Evolutionary conservation across 805 yeast species (phyloP), one percentile per base, ranked within the genome.

Genomic region (Metschnikowia proteae): DNA sequence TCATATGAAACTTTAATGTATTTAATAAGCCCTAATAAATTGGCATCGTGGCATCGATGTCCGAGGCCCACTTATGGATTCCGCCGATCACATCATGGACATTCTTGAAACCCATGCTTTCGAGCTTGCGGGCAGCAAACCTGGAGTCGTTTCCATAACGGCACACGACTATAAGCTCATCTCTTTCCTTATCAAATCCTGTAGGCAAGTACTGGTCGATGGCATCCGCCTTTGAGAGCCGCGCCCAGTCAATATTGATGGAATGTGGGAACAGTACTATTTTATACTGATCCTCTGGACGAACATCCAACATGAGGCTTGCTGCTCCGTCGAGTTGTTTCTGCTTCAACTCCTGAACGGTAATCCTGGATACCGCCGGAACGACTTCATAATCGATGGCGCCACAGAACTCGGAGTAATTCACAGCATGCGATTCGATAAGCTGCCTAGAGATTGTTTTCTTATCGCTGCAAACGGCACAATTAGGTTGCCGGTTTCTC

Each of bases 61-160:
- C 70, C 11, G 67, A 74, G 46, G 86, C 76, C 87, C 95, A 90
- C 53, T 70, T 75, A 46, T 74, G 70, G 25, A 90, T 68, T 0
- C 99, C 99, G 1, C 98, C 98, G 8, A 63, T 70, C 4, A 92
- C 72, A 62, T 92, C 96, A 45, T 67, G 76, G 0, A 81, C 88
- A 17, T 77, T 64, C 0, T 59, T 49, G 13, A 80, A 66, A 0
- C 81, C 80, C 39, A 78, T 70, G 1, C 74, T 71, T 43, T 76
- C 71, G 40, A 91, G 64, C 38, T 73, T 66, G 48, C 74, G 65
- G 1, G 86, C 83, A 0, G 96, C 95, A 13, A 81, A 64, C 59
- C 87, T 90, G 0, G 98, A 91, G 62, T 94, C 98, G 63, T 88
- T 90, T 7, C 99, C 99, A 60, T 75, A 83, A 30, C 97, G 75